phyloP scores from a whole-genome alignment of 2,329 filamentous ascomycete genomes.

The Pseudodiploospora longispora region DNA sequence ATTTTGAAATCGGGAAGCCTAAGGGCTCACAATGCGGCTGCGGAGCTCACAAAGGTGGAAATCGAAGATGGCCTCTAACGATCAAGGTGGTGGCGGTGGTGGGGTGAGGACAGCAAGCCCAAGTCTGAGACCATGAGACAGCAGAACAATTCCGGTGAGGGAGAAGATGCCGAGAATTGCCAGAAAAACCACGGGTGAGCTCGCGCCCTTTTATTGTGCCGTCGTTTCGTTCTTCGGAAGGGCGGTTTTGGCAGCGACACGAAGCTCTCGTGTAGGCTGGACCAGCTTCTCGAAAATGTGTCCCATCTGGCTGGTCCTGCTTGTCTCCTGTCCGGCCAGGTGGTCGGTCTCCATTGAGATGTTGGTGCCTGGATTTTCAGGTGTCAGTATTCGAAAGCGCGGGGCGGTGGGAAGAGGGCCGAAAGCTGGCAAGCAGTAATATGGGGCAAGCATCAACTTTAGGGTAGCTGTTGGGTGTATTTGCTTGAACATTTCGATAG shows the following conservation, averaged over 20 bases:
- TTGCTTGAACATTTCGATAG: too few species aligned
- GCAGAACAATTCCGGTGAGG: too few species aligned
- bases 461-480: too few species aligned
- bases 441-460: neutral
- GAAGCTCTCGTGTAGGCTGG: constrained; percentile 7
- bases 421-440: neutral
- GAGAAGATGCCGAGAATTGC: too few species aligned
- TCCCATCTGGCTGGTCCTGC: constrained; percentile 4
- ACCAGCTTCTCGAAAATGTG: constrained; percentile 12
- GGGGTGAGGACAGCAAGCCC: too few species aligned
- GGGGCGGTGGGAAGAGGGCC: neutral
- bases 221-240: constrained; percentile 5
- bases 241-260: constrained; percentile 6
- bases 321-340: constrained; percentile 3
- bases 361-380: constrained; percentile 7
- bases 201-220: too few species aligned
- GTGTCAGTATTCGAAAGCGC: neutral
- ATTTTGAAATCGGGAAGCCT: constrained; percentile 23
- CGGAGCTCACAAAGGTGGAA: too few species aligned
- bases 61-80: too few species aligned
- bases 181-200: too few species aligned
- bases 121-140: too few species aligned
- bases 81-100: too few species aligned
- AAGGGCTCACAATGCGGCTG: constrained; percentile 9
- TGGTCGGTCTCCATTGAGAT: constrained; percentile 3